Evolutionary conservation across 306 rosid genomes (phyloP).

Genomic region (Begonia peltatifolia): DNA sequence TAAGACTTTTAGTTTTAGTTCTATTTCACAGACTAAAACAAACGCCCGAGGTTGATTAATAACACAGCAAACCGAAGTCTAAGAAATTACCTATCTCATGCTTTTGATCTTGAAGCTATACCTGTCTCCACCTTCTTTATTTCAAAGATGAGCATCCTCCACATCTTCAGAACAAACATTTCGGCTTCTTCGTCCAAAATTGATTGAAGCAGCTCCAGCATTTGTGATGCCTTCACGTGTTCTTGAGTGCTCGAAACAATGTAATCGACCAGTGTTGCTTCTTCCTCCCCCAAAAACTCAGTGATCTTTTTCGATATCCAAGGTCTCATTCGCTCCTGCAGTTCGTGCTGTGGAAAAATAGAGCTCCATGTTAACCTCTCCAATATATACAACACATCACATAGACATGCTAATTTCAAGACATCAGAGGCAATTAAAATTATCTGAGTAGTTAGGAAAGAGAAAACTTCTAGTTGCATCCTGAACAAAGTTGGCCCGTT

Average conservation of each 20-base stretch:
- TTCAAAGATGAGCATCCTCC: constrained; percentile 99
- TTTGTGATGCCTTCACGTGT: constrained; percentile 84
- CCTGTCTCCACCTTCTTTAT: constrained; percentile 96
- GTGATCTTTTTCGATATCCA: constrained; percentile 95
- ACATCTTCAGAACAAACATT: constrained; percentile 99
- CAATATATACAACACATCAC: too few relatives aligned
- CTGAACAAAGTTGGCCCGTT: too few relatives aligned
- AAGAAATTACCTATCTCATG: constrained; percentile 6
- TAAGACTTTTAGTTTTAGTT: too few relatives aligned
- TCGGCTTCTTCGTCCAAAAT: constrained; percentile 98
- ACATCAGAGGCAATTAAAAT: too few relatives aligned
- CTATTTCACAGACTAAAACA: too few relatives aligned
- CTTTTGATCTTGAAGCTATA: constrained; percentile 46
- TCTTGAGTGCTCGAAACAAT: constrained; percentile 89
- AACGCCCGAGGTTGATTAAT: too few relatives aligned
- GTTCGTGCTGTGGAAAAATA: constrained; percentile 41
- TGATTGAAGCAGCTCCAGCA: constrained; percentile 87
- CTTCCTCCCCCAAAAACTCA: constrained; percentile 93
- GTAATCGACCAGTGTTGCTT: constrained; percentile 79
- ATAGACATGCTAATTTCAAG: too few relatives aligned
- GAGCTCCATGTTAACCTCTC: too few relatives aligned
- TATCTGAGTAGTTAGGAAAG: too few relatives aligned
- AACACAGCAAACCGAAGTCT: too few relatives aligned
- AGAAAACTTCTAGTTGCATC: too few relatives aligned
- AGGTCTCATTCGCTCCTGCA: constrained; percentile 94